phyloP scores from a whole-genome alignment of 805 yeast species.

The Zygosaccharomyces bailii region DNA sequence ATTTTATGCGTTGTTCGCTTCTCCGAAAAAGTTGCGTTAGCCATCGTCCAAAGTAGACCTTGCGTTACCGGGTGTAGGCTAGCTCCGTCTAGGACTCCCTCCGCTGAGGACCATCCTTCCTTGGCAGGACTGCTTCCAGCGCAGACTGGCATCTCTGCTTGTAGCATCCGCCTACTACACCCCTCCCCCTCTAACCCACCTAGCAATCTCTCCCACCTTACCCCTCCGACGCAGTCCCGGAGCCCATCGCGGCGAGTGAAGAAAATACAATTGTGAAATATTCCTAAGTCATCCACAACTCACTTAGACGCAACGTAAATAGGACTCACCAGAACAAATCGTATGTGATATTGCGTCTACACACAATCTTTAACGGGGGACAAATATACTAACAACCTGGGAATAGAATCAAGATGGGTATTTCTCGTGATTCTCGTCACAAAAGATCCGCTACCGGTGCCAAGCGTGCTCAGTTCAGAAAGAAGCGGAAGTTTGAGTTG shows the following conservation, averaged over 20 bases:
- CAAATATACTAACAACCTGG: conserved; percentile 20
- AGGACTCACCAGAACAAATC: conserved; percentile 33
- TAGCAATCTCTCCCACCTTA: not conserved
- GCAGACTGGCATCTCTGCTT: too few species aligned
- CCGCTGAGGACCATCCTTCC: too few species aligned
- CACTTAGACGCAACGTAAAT: conserved; percentile 8
- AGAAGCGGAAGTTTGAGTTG: conserved; percentile 99
- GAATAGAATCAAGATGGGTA: conserved; percentile 76
- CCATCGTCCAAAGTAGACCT: not conserved
- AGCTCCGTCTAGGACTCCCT: too few species aligned
- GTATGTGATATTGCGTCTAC: conserved; percentile 24
- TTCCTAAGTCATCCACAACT: not conserved
- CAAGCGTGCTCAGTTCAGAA: conserved; percentile 99
- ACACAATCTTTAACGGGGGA: not conserved
- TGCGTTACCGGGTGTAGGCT: too few species aligned
- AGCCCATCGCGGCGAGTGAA: not conserved
- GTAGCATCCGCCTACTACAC: too few species aligned
- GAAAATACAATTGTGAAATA: conserved; percentile 1
- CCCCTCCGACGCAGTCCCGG: not conserved
- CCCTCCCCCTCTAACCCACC: not conserved
- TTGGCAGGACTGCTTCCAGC: too few species aligned
- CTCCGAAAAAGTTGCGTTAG: not conserved
- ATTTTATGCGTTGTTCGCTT: not conserved
- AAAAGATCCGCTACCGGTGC: conserved; percentile 99
- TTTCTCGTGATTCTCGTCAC: conserved; percentile 99